Base-by-base conservation (phyloP, 2,329 filamentous ascomycete genomes). In the Elsinoe fawcettii region DNA sequence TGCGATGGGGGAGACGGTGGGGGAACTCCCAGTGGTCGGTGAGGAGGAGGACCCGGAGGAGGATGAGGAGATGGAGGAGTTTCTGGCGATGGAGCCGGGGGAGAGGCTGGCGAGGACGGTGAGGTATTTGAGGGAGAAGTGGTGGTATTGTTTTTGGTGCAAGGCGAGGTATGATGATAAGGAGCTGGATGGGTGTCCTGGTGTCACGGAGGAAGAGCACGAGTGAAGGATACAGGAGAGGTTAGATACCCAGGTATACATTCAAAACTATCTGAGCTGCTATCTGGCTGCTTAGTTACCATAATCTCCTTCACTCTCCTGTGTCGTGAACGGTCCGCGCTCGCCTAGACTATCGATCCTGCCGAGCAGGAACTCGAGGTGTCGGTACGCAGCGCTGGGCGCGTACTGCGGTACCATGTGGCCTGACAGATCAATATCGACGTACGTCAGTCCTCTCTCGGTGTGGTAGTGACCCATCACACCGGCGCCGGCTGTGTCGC, bases 111-210 rank as follows among this genome's bases (percentile, higher is more conserved):
- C 75, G 7, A 82, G 76, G 63, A 70, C 95, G 12, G 79, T 96
- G 8, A 69, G 74, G 16, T 84, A 88, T 70, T 70, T 99, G 56
- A 80, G 93, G 36, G 76, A 83, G 51, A 80, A 80, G 66, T 82
- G 90, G 66, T 73, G 78, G 44, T 99, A 99, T 69, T 99, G 93
- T 74, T 96, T 96, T 69, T 99, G 91, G 88, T 99, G 93, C 73
- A 97, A 96, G 70, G 87, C 80, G 71, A 76, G 77, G 55, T 99
- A 96, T 69, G 80, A 84, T 0, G 84, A 90, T 66, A 75, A 74
- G 34, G 72, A 75, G 34, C 85, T 96, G 86, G 89, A 93, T 11
- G 91, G 88, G 0, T 99, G 93, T 76, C 92, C 93, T 0, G 93
- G 93, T 0, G 57, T 85, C 34, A 87, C 84, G 0, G 93, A 96